Evolutionary conservation across 2,329 filamentous ascomycete genomes (phyloP).

Genomic region (Fusarium bulbicola): DNA sequence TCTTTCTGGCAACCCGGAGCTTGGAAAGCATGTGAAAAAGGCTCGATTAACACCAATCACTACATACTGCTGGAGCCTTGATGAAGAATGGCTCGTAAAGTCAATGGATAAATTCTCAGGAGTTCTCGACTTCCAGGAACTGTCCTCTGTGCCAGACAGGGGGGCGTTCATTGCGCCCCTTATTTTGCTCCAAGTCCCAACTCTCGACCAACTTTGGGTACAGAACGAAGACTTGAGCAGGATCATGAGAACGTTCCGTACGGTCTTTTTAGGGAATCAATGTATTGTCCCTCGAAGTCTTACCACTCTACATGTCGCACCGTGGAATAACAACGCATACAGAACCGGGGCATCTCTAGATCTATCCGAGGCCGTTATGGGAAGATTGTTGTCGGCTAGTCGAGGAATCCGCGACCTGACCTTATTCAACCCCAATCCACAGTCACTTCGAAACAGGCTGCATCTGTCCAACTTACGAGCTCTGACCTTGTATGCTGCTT

Average conservation of each 20-base stretch:
- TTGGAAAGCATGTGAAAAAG: neutral
- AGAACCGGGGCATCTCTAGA: too few species aligned
- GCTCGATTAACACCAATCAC: too few species aligned
- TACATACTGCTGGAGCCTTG: neutral
- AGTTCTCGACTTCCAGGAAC: neutral
- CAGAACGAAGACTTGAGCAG: neutral
- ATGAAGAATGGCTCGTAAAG: neutral
- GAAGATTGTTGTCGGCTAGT: neutral
- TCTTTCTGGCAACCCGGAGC: neutral
- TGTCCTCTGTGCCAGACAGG: accelerated
- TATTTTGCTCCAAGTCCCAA: neutral
- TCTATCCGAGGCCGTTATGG: neutral
- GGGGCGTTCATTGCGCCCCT: neutral
- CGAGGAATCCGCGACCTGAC: neutral
- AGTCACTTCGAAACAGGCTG: neutral
- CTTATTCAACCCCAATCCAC: neutral
- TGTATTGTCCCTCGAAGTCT: neutral
- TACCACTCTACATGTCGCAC: neutral
- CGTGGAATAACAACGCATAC: too few species aligned
- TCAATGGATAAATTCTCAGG: neutral
- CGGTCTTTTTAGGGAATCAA: neutral
- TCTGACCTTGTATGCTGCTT: neutral
- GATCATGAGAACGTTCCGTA: neutral
- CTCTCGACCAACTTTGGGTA: neutral
- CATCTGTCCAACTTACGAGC: neutral